Evolutionary conservation across 1,139 yeast genomes (phyloP).

Genomic region (Pichia sp.): DNA sequence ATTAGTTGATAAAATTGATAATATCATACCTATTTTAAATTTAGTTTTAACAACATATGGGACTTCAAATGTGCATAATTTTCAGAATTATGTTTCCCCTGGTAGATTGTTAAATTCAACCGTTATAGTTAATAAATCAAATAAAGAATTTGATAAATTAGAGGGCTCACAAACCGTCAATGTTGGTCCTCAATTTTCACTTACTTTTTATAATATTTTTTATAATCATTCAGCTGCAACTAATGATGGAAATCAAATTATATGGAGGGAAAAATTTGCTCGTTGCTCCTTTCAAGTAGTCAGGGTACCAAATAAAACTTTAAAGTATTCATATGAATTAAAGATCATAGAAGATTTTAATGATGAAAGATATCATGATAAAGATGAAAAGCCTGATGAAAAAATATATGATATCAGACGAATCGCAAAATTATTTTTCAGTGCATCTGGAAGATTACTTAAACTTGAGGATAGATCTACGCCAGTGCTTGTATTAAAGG

Average conservation of each 20-base stretch:
- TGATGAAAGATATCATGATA: slow-evolving; percentile 73
- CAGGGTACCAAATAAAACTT: slow-evolving; percentile 25
- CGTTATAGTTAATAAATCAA: slow-evolving; percentile 39
- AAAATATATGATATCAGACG: slow-evolving; percentile 36
- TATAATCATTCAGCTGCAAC: no score
- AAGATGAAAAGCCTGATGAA: slow-evolving; percentile 34
- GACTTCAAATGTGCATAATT: slow-evolving; percentile 48
- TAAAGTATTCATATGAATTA: slow-evolving; percentile 39
- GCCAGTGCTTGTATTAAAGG: slow-evolving; percentile 64
- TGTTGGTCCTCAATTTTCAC: slow-evolving; percentile 59
- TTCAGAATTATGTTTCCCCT: slow-evolving; percentile 50
- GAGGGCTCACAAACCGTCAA: slow-evolving; percentile 20
- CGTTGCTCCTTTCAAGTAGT: slow-evolving; percentile 43
- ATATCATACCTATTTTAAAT: slow-evolving; percentile 63
- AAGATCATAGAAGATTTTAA: slow-evolving; percentile 54
- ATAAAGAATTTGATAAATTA: slow-evolving; percentile 24
- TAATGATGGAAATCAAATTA: slow-evolving; percentile 38
- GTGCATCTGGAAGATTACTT: slow-evolving; percentile 65
- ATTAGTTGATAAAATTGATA: slow-evolving; percentile 52
- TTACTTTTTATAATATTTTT: slow-evolving; percentile 60
- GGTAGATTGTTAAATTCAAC: slow-evolving; percentile 65
- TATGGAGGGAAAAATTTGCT: slow-evolving; percentile 74
- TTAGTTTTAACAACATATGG: slow-evolving; percentile 68
- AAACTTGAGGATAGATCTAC: slow-evolving; percentile 58
- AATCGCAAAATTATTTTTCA: slow-evolving; percentile 56